phyloP scores from a whole-genome alignment of 1,284 basidiomycete genomes.

The Tausonia pullulans region DNA sequence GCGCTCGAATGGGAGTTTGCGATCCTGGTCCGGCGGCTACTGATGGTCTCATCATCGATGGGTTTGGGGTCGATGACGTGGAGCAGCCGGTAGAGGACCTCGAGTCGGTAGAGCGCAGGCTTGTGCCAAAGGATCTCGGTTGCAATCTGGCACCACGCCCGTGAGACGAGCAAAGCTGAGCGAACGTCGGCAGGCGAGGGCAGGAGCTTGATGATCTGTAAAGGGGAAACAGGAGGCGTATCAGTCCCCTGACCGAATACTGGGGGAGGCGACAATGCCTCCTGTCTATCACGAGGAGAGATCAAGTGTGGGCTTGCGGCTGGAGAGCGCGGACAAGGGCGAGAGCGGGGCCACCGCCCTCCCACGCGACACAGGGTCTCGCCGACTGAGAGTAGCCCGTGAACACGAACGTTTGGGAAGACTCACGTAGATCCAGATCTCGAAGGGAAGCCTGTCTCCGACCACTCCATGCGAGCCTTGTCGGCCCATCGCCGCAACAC shows the following conservation, averaged over 20 bases:
- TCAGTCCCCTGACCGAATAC: too few species aligned
- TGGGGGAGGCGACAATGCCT: too few species aligned
- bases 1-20: too few species aligned
- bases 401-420: background rate
- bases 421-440: constrained; percentile 14
- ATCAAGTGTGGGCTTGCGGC: constrained; percentile 43
- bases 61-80: constrained; percentile 43
- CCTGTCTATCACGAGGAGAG: background rate
- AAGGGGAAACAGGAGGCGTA: background rate
- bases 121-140: constrained; percentile 94
- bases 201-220: constrained; percentile 83
- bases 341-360: background rate
- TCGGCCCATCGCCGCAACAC: background rate
- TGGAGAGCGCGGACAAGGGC: constrained; percentile 45
- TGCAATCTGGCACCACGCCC: constrained; percentile 88
- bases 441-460: constrained; percentile 10
- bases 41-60: constrained; percentile 4
- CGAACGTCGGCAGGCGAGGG: constrained; percentile 63
- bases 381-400: background rate
- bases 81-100: constrained; percentile 68
- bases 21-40: background rate
- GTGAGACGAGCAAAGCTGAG: constrained; percentile 67
- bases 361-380: background rate
- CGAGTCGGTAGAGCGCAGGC: constrained; percentile 60
- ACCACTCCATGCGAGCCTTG: background rate